A percentile compares a stretch with the other conserved stretches of the same genome.
Evolutionary conservation across 306 rosid genomes (phyloP).

Genomic region (Sesbania bispinosa): DNA sequence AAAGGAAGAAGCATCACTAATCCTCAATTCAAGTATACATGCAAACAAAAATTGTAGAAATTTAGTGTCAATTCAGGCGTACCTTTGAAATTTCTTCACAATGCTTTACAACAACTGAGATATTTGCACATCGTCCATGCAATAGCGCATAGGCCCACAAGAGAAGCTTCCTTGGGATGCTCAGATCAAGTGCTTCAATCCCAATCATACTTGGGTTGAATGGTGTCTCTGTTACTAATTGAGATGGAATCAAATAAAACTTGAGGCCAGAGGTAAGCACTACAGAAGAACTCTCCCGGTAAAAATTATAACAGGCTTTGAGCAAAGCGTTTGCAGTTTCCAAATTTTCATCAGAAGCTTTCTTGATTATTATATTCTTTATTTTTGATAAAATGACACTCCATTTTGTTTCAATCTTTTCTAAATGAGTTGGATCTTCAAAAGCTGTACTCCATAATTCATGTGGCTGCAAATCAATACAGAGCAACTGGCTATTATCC

Average conservation of each 20-base stretch:
- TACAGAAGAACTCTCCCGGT: conserved; percentile 85
- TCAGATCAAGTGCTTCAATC: conserved; percentile 78
- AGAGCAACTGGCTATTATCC: conserved; percentile 67
- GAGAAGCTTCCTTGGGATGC: conserved; percentile 97
- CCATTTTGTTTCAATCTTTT: conserved; percentile 69
- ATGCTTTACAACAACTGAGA: conserved; percentile 81
- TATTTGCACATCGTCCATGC: conserved; percentile 74
- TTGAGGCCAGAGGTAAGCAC: conserved; percentile 73
- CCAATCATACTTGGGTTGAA: conserved; percentile 57
- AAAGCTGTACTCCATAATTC: conserved; percentile 85
- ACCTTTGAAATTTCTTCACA: conserved; percentile 96
- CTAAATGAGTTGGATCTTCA: conserved; percentile 56
- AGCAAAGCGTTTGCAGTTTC: conserved; percentile 82
- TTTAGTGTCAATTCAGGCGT: no score
- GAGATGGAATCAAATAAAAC: conserved; percentile 60
- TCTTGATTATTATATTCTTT: conserved; percentile 44
- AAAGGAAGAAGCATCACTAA: neutral
- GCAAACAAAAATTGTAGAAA: conserved; percentile 5
- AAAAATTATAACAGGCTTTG: conserved; percentile 76
- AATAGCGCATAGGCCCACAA: conserved; percentile 81
- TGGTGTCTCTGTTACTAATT: conserved; percentile 48
- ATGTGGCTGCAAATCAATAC: conserved; percentile 68
- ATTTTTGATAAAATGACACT: conserved; percentile 52
- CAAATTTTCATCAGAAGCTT: conserved; percentile 65
- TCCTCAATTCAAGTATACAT: neutral